Evolutionary conservation across 208 protist species (phyloP), one percentile per base, ranked within the genome.

Genomic region (Leishmania major): DNA sequence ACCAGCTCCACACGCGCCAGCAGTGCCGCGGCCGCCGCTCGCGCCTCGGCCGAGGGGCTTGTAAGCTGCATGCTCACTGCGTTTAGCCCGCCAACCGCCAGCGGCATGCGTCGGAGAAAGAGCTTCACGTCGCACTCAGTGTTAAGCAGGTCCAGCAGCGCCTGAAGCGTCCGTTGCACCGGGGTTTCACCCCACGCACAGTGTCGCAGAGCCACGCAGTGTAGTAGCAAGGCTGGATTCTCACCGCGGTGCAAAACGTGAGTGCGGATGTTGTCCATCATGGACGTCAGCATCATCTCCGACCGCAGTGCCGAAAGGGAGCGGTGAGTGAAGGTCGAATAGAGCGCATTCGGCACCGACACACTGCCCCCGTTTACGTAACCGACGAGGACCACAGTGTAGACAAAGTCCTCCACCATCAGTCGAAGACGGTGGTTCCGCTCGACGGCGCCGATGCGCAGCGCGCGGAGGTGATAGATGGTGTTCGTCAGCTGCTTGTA

Each of bases 81-180:
- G 51, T 92, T 89, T 10, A 96, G 82, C 6, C 93, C 93, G 13
- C 88, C 89, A 7, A 92, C 77, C 0, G 93, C 90, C 1, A 92
- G 49, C n/a, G 91, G 67, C 90, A 94, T 95, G 70, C 91, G 90
- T 17, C 91, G 86, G 49, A 96, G 87, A 62, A 96, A 87, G n/a
- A 91, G 47, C 57, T 92, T 82, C 73, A 95, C 84, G 40, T 84
- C 84, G 59, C 84, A 84, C 11, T 75, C 62, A 15, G 86, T 82
- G 11, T 85, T 53, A n/a, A 96, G 45, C 70, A 89, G 45, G 5
- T 37, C 31, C n/a, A 92, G 83, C 37, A 96, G 62, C 15, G 80
- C 67, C 43, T 90, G 73, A 35, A 96, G 80, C 19, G 88, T 79
- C 13, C 85, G 84, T 40, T 90, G 83, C 57, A 94, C 79, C 62